Evolutionary conservation across 352 stramenopile species (phyloP).

Genomic region (Plasmopara muralis): DNA sequence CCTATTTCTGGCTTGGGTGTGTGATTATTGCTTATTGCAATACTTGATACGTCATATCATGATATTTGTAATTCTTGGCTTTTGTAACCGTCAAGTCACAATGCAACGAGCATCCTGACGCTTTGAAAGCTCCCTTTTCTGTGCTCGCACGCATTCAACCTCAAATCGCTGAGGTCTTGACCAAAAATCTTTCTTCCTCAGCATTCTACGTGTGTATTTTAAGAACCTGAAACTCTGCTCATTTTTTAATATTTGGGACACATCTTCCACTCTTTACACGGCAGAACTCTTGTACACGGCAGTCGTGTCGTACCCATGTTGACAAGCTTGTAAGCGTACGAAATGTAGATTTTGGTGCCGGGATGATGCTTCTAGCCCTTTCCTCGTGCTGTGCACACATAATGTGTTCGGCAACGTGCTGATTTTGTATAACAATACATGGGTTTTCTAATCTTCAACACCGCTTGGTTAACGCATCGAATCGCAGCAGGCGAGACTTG

Average conservation of each 20-base stretch:
- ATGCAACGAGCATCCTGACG: background rate
- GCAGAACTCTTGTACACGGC: too few species aligned
- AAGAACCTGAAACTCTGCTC: background rate
- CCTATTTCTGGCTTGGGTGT: background rate
- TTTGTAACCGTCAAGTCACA: background rate
- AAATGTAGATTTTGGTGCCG: too few species aligned
- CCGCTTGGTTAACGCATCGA: constrained; percentile 3
- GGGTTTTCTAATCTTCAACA: background rate
- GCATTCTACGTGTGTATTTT: background rate
- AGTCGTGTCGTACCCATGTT: too few species aligned
- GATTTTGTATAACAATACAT: background rate
- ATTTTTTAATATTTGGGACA: background rate
- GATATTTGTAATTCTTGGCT: background rate
- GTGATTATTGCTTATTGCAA: background rate
- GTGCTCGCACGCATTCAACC: background rate
- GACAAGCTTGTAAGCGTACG: too few species aligned
- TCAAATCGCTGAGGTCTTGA: background rate
- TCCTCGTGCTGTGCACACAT: too few species aligned
- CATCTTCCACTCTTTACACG: too few species aligned
- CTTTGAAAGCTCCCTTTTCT: background rate
- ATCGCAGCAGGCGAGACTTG: background rate
- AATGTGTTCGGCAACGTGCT: background rate
- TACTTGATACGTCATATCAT: background rate
- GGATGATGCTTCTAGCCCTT: too few species aligned
- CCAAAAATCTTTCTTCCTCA: background rate